Evolutionary conservation across 2,329 filamentous ascomycete genomes (phyloP).

Genomic region (Aspergillus floridensis): DNA sequence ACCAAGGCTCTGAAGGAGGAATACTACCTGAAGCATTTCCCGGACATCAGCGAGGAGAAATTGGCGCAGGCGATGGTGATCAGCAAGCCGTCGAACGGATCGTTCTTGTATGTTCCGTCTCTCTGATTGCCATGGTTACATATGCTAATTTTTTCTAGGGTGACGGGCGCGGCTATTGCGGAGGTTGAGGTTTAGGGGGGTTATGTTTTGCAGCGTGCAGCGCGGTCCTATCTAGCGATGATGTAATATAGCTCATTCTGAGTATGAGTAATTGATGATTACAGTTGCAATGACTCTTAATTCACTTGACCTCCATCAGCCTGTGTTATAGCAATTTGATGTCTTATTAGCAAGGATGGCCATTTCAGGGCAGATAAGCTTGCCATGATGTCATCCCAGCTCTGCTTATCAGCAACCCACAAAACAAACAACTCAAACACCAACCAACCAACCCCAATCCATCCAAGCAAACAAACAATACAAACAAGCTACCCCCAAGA

Average conservation of each 20-base stretch:
- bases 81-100: slow-evolving; percentile 65
- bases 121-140: background rate
- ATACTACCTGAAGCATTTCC: slow-evolving; percentile 75
- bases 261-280: background rate
- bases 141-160: slow-evolving; percentile 26
- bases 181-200: slow-evolving; percentile 27
- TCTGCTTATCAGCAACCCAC: too few relatives aligned
- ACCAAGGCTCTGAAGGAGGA: slow-evolving; percentile 72
- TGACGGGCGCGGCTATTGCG: slow-evolving; percentile 39
- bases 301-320: too few relatives aligned
- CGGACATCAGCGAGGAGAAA: slow-evolving; percentile 68
- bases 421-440: too few relatives aligned
- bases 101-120: slow-evolving; percentile 39
- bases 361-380: too few relatives aligned
- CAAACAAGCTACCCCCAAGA: too few relatives aligned
- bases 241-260: background rate
- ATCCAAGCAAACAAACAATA: too few relatives aligned
- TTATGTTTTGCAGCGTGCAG: background rate
- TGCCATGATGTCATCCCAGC: too few relatives aligned
- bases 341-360: too few relatives aligned
- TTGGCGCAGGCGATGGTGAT: slow-evolving; percentile 78
- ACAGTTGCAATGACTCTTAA: too few relatives aligned
- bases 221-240: slow-evolving; percentile 1
- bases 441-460: too few relatives aligned
- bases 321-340: too few relatives aligned